A percentile compares a stretch with the other conserved stretches of the same genome.
Evolutionary conservation across 371 early-diverging fungal species (phyloP).

Genomic region (Neoconidiobolus thromboides): DNA sequence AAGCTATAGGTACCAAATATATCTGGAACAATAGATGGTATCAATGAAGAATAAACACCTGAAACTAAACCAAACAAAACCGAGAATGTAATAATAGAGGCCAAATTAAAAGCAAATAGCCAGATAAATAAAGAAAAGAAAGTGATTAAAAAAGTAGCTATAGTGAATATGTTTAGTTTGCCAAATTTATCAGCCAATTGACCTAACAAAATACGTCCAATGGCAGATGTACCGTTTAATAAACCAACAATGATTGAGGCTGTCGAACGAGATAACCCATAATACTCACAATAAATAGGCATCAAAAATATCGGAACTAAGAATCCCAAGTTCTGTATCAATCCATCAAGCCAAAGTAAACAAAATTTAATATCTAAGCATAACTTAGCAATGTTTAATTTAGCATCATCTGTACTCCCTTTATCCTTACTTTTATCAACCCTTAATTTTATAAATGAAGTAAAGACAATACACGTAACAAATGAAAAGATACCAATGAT

Average conservation of each 20-base stretch:
- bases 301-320: not conserved
- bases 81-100: conserved; percentile 24
- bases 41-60: conserved; percentile 25
- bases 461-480: conserved; percentile 12
- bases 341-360: conserved; percentile 13
- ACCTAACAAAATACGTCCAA: conserved; percentile 44
- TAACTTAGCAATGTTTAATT: conserved; percentile 8
- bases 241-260: conserved; percentile 28
- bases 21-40: conserved; percentile 21
- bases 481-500: not conserved
- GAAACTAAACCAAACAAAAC: conserved; percentile 29
- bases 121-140: conserved; percentile 31
- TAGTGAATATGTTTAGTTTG: conserved; percentile 24
- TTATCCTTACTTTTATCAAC: not conserved
- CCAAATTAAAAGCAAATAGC: conserved; percentile 28
- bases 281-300: not conserved
- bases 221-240: conserved; percentile 29
- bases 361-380: conserved; percentile 14
- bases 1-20: conserved; percentile 12
- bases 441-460: not conserved
- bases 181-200: conserved; percentile 36
- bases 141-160: conserved; percentile 23
- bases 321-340: conserved; percentile 14
- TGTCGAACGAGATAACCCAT: conserved; percentile 4
- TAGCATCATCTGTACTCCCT: no score